Evolutionary conservation across 768 basidiomycete genomes (phyloP).

Genomic region (Suillus ampliporus): DNA sequence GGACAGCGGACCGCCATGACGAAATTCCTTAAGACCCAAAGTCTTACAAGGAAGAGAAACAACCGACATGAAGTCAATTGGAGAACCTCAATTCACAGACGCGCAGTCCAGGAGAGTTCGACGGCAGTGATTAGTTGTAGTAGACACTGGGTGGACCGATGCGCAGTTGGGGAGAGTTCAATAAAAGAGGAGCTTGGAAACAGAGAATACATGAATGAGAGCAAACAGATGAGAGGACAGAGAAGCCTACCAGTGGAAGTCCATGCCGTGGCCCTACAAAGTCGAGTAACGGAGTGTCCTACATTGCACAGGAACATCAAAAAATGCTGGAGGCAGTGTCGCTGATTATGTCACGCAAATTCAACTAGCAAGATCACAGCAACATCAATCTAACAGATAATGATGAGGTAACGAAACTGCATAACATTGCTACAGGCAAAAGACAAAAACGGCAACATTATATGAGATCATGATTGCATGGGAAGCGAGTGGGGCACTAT

Average conservation of each 20-base stretch:
- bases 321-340: too few relatives aligned
- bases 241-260: too few relatives aligned
- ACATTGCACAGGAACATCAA: background rate
- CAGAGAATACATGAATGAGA: too few relatives aligned
- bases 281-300: too few relatives aligned
- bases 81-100: background rate
- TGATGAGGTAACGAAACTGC: background rate
- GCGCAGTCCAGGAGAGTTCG: background rate
- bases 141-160: too few relatives aligned
- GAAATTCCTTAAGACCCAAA: background rate
- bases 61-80: too few relatives aligned
- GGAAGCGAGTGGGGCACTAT: conserved; percentile 3
- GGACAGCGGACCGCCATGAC: background rate
- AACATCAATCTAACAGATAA: background rate
- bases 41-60: background rate
- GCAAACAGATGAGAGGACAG: background rate
- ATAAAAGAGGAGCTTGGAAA: too few relatives aligned
- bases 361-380: background rate
- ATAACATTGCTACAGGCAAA: too few relatives aligned
- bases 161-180: too few relatives aligned
- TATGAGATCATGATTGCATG: conserved; percentile 5
- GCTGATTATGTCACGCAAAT: too few relatives aligned
- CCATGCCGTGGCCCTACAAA: too few relatives aligned
- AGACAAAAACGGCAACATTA: background rate
- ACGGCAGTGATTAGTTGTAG: background rate